Evolutionary conservation across 2,329 filamentous ascomycete species (phyloP).

Genomic region (Fusarium ambrosium): DNA sequence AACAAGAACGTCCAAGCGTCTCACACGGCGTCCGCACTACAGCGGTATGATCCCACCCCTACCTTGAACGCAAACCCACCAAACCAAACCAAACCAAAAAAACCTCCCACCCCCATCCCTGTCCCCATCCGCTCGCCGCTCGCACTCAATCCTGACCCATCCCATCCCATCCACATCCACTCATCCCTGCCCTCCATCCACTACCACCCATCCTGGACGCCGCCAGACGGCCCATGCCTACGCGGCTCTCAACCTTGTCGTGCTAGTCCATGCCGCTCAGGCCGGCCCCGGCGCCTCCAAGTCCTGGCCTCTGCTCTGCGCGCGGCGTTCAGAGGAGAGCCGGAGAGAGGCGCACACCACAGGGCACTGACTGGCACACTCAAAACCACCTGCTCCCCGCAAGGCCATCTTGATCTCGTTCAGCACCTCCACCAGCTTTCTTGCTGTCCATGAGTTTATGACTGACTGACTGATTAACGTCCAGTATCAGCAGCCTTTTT

Average conservation of each 20-base stretch:
- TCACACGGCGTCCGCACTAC: conserved; percentile 11
- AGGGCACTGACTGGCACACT: conserved; percentile 11
- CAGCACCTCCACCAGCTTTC: conserved; percentile 44
- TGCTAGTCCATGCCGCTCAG: conserved; percentile 47
- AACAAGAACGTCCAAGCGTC: conserved; percentile 7
- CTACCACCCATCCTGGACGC: conserved; percentile 41
- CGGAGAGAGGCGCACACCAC: neutral
- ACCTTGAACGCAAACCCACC: conserved; percentile 7
- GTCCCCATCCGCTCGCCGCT: conserved; percentile 15
- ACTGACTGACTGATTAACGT: conserved; percentile 37
- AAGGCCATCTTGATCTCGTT: conserved; percentile 31
- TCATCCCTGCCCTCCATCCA: conserved; percentile 27
- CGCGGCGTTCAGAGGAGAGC: neutral
- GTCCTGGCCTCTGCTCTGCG: conserved; percentile 11
- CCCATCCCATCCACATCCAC: conserved; percentile 5
- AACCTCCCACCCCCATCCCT: neutral
- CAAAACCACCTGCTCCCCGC: conserved; percentile 48
- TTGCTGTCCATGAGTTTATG: conserved; percentile 44
- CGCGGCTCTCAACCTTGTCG: conserved; percentile 49
- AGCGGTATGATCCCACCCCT: conserved; percentile 37
- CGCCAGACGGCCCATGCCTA: conserved; percentile 45
- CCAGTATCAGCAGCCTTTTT: conserved; percentile 43
- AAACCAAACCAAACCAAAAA: neutral
- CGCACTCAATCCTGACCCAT: conserved; percentile 34
- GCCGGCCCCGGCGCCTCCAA: conserved; percentile 41